A percentile compares a stretch with the other conserved stretches of the same genome.
Conservation (phyloP, 1,139 yeast species). For the Yamadazyma diospyri region DNA sequence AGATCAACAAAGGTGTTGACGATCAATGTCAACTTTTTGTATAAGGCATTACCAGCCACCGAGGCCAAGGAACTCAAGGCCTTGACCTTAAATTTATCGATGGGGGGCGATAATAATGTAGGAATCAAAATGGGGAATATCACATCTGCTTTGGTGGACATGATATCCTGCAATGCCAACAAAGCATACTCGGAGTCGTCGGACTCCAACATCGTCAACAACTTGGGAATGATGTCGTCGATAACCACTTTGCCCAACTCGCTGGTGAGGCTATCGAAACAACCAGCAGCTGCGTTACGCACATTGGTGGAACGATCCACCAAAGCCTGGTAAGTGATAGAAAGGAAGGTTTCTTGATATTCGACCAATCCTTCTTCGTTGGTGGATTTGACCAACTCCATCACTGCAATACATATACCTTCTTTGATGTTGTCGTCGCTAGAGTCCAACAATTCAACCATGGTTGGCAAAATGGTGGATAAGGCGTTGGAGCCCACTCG, state of each 20-base stretch:
- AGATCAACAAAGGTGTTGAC: conserved; percentile 70
- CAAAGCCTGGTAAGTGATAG: conserved; percentile 74
- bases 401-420: conserved; percentile 93
- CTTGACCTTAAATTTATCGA: conserved; percentile 77
- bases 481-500: conserved; percentile 92
- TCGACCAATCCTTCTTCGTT: conserved; percentile 57
- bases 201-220: conserved; percentile 63
- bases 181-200: conserved; percentile 67
- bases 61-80: conserved; percentile 88
- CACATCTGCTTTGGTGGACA: conserved; percentile 85
- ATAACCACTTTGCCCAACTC: conserved; percentile 80
- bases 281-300: conserved; percentile 86
- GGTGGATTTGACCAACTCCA: conserved; percentile 80
- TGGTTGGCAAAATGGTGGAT: conserved; percentile 78
- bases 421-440: conserved; percentile 78
- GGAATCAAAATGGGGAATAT: conserved; percentile 95
- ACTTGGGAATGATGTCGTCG: conserved; percentile 83
- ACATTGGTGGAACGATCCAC: conserved; percentile 72
- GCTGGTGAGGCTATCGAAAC: conserved; percentile 83
- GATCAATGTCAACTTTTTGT: conserved; percentile 66
- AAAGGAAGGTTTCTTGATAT: conserved; percentile 68
- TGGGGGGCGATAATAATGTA: conserved; percentile 74
- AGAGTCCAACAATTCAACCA: conserved; percentile 62
- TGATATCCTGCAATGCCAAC: conserved; percentile 84
- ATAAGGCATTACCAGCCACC: conserved; percentile 84